Evolutionary conservation across 208 protist genomes (phyloP).

Genomic region (Trypanosoma caninum): DNA sequence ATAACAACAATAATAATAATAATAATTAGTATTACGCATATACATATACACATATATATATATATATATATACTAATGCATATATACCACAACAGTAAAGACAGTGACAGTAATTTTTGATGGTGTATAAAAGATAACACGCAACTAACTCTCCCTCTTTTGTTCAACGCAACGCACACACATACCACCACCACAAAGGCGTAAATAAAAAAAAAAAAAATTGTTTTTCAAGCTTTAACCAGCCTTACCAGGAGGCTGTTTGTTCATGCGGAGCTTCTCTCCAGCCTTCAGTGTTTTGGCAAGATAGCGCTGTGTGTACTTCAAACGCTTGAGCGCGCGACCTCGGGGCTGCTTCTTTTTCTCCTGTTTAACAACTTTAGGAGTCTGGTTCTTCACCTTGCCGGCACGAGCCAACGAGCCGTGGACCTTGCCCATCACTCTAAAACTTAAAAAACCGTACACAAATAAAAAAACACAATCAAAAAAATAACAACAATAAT

Average conservation of each 20-base stretch:
- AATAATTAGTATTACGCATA: neutral
- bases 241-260: constrained; percentile 89
- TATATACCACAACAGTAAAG: too few species aligned
- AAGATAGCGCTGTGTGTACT: constrained; percentile 97
- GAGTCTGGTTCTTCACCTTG: constrained; percentile 98
- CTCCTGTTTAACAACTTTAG: constrained; percentile 95
- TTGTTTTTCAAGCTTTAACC: constrained; percentile 43
- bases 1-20: constrained; percentile 4
- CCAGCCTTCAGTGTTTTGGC: constrained; percentile 91
- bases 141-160: too few species aligned
- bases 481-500: neutral
- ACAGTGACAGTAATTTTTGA: too few species aligned
- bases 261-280: constrained; percentile 93
- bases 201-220: constrained; percentile 25
- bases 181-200: neutral
- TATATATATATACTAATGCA: too few species aligned
- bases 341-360: constrained; percentile 94
- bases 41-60: too few species aligned
- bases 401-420: constrained; percentile 97
- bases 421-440: constrained; percentile 97
- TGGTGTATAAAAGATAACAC: neutral
- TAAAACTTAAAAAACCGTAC: constrained; percentile 26
- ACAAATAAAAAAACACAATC: constrained; percentile 10
- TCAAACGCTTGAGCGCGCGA: constrained; percentile 96
- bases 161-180: too few species aligned